phyloP scores from a whole-genome alignment of 129 eudicot genomes.

The Centrapalus pauciflorus region DNA sequence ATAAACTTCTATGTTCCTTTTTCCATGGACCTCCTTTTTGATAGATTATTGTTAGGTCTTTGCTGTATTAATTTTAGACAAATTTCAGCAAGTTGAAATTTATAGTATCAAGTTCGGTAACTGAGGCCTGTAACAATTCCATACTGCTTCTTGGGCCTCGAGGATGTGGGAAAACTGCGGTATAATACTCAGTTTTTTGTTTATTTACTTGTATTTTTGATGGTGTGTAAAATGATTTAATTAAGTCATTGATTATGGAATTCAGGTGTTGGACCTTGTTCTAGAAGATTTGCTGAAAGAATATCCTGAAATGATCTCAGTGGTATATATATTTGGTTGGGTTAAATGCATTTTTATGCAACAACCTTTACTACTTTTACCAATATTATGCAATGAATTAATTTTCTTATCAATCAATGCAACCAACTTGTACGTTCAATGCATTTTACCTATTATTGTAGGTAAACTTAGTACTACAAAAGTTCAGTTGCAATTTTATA shows the following conservation, averaged over 20 bases:
- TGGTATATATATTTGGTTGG: conserved; percentile 40
- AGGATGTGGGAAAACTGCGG: conserved; percentile 88
- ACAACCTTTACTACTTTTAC: too few relatives aligned
- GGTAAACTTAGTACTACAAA: too few relatives aligned
- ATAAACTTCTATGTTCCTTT: not conserved
- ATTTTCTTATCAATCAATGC: too few relatives aligned
- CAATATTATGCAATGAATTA: too few relatives aligned
- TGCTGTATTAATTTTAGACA: not conserved
- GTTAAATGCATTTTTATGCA: too few relatives aligned
- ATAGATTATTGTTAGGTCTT: not conserved
- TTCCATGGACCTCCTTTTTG: not conserved
- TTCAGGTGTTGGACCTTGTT: conserved; percentile 92
- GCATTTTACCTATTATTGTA: too few relatives aligned
- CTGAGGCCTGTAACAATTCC: conserved; percentile 91
- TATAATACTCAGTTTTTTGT: conserved; percentile 12
- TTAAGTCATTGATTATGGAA: not conserved
- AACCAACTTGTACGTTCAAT: too few relatives aligned
- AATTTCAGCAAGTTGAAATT: conserved; percentile 67
- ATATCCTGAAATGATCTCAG: conserved; percentile 54
- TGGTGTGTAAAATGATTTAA: not conserved
- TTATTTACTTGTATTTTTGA: not conserved
- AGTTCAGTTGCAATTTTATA: too few relatives aligned
- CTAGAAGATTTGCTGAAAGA: conserved; percentile 52
- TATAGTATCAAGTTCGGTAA: conserved; percentile 61
- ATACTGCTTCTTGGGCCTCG: conserved; percentile 91